Evolutionary conservation across 2,329 filamentous ascomycete species (phyloP).

Genomic region (Dryadomyces sulphureus): DNA sequence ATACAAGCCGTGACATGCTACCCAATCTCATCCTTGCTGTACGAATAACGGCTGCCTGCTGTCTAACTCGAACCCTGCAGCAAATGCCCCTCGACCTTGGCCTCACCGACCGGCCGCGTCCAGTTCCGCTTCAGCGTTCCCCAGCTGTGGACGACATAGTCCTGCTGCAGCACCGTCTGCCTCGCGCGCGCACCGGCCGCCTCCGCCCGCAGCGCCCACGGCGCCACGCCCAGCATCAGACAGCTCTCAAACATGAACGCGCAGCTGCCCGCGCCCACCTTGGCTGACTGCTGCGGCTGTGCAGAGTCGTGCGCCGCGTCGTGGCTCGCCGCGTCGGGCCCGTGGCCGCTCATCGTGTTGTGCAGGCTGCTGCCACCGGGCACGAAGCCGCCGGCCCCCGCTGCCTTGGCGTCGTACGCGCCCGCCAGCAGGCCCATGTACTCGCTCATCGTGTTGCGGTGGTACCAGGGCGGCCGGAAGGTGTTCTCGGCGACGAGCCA

Average conservation of each 20-base stretch:
- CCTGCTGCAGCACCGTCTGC: slow-evolving; percentile 36
- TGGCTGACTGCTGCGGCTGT: slow-evolving; percentile 29
- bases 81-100: slow-evolving; percentile 4
- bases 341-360: slow-evolving; percentile 57
- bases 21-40: no score
- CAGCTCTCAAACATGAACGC: slow-evolving; percentile 58
- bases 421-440: slow-evolving; percentile 47
- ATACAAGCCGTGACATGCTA: no score
- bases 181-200: slow-evolving; percentile 21
- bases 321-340: slow-evolving; percentile 41
- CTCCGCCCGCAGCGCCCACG: slow-evolving; percentile 44
- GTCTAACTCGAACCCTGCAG: no score
- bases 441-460: slow-evolving; percentile 53
- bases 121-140: slow-evolving; percentile 23
- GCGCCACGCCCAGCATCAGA: slow-evolving; percentile 56
- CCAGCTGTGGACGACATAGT: slow-evolving; percentile 76
- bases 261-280: slow-evolving; percentile 46
- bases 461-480: slow-evolving; percentile 59
- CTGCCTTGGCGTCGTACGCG: slow-evolving; percentile 48
- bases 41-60: no score
- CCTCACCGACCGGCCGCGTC: slow-evolving; percentile 4
- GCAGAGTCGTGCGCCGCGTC: slow-evolving; percentile 41
- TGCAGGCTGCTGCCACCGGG: slow-evolving; percentile 48
- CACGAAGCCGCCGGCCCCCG: slow-evolving; percentile 38
- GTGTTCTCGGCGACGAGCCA: slow-evolving; percentile 58